Evolutionary conservation across 305 asterid genomes (phyloP), one percentile per base, ranked within the genome.

Genomic region (Euphrasia arctica): DNA sequence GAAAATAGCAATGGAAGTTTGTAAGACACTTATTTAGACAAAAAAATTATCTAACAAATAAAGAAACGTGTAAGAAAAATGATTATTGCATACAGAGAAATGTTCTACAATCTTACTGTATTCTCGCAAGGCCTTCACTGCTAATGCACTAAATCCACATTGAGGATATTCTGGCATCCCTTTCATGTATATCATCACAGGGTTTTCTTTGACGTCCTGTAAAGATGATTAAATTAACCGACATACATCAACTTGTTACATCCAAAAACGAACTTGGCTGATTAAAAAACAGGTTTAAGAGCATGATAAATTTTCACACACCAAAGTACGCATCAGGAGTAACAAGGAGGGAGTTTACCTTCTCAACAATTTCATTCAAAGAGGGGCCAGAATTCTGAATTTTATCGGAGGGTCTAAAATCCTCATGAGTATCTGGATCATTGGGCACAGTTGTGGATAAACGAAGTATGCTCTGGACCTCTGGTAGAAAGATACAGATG

Each of bases 121-220:
- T 79, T 83, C 96, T 39, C 80, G 80, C 76, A 93, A 74, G 62
- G 90, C 95, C 75, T 84, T 80, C 69, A 90, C 96, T 66, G 99
- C 99, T 64, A 93, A 67, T 60, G 95, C 85, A 78, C 97, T 90
- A 83, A 93, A 90, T 70, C 99, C 99, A 78, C 97, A 93, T 73
- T 89, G 89, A 64, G 99, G 99, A 62, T 70, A 79, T 2, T 85
- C 93, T 3, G 95, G 95, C 69, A 88, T 83, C 60, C 99, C 96
- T 81, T 93, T 93, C 99, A 93, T 93, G 90, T 93, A 90, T 73
- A 93, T 80, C 96, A 93, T 88, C 65, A 93, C 95, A 52, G 95
- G 95, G 77, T 90, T 86, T 74, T 86, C 99, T 73, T 88, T 90
- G 54, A 93, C 78, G 78, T 93, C 97, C 97, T 93, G 82, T 36